Evolutionary conservation across 1,139 yeast genomes (phyloP).

Genomic region (Nakaseomyces sp.): DNA sequence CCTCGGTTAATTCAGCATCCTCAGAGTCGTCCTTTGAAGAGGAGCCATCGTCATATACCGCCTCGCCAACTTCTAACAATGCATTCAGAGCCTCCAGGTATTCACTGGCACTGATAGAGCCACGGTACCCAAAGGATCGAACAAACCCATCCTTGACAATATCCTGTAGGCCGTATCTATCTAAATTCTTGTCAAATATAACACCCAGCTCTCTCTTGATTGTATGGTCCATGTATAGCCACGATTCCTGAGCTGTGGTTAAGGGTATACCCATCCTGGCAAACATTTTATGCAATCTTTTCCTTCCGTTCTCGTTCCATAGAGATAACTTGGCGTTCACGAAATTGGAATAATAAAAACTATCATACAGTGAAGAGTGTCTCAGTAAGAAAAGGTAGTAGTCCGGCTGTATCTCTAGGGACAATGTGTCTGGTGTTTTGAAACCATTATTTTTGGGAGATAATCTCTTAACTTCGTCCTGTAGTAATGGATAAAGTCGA

Average conservation of each 20-base stretch:
- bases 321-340: constrained; percentile 78
- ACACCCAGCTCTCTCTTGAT: constrained; percentile 65
- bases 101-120: constrained; percentile 85
- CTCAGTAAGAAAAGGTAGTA: constrained; percentile 78
- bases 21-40: constrained; percentile 16
- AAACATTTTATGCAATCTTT: constrained; percentile 77
- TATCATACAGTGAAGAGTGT: constrained; percentile 88
- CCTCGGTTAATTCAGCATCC: constrained; percentile 25
- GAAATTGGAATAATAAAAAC: constrained; percentile 82
- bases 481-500: constrained; percentile 59
- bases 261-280: constrained; percentile 95
- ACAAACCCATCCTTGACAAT: constrained; percentile 79
- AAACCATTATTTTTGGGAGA: constrained; percentile 32
- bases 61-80: constrained; percentile 55
- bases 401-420: constrained; percentile 67
- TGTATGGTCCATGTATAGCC: constrained; percentile 82
- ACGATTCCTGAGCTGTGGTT: constrained; percentile 79
- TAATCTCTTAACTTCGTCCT: constrained; percentile 76
- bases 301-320: constrained; percentile 90
- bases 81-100: constrained; percentile 86
- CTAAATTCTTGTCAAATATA: constrained; percentile 62
- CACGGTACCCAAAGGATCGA: constrained; percentile 77
- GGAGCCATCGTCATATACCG: constrained; percentile 25
- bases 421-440: constrained; percentile 47
- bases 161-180: constrained; percentile 74